phyloP scores from a whole-genome alignment of 305 asterid species.

The Nicotiana rustica region DNA sequence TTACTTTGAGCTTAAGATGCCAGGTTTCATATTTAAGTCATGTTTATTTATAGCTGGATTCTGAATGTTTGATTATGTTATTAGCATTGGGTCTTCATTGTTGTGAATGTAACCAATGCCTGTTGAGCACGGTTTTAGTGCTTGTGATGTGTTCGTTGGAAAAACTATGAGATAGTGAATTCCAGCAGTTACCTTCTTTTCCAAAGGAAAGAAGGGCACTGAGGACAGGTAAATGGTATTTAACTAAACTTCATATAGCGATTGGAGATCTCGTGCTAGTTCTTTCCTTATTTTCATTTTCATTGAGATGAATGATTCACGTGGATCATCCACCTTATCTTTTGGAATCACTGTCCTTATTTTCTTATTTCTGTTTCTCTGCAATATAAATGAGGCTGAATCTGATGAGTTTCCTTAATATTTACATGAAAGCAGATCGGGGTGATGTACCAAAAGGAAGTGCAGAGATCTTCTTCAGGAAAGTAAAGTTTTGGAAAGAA shows the following conservation, averaged over 20 bases:
- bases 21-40: not conserved
- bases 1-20: constrained; percentile 23
- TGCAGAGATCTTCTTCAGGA: constrained; percentile 97
- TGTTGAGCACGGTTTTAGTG: not conserved
- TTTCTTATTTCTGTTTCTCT: not conserved
- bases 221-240: not conserved
- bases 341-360: not conserved
- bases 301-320: not conserved
- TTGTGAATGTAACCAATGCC: not conserved
- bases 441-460: constrained; percentile 98
- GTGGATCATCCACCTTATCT: not conserved
- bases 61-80: not conserved
- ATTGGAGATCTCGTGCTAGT: not conserved
- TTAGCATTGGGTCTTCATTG: not conserved
- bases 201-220: not conserved
- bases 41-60: not conserved
- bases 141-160: constrained; percentile 6
- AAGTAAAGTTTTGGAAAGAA: constrained; percentile 98
- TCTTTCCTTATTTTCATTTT: constrained; percentile 27
- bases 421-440: constrained; percentile 65
- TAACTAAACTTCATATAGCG: constrained; percentile 14
- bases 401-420: constrained; percentile 34
- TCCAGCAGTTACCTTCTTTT: not conserved
- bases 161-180: not conserved
- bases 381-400: constrained; percentile 12